phyloP scores from a whole-genome alignment of 768 basidiomycete genomes.

The Tulasnella sp. region DNA sequence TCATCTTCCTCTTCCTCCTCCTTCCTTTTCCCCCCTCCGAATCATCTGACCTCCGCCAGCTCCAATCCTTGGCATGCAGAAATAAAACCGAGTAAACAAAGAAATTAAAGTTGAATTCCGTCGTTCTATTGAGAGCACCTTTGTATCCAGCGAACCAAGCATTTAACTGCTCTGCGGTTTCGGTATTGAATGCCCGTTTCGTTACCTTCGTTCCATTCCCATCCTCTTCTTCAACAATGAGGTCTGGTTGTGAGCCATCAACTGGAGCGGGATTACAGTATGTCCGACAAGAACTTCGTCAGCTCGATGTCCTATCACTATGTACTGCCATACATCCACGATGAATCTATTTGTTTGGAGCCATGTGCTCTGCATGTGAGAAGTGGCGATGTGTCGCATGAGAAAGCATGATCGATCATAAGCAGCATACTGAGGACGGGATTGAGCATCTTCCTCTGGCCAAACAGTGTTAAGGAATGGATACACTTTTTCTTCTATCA shows the following conservation, averaged over 20 bases:
- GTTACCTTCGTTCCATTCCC: background rate
- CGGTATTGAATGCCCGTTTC: conserved; percentile 1
- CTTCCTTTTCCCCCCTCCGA: too few species aligned
- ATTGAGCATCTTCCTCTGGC: too few species aligned
- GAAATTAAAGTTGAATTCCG: conserved; percentile 2
- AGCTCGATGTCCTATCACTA: background rate
- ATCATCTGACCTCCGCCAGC: too few species aligned
- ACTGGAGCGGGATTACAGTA: background rate
- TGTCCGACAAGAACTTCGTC: background rate
- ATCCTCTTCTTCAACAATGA: background rate
- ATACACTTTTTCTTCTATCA: too few species aligned
- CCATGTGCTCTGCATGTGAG: background rate
- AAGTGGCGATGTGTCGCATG: background rate
- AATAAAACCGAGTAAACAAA: background rate
- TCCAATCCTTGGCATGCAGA: background rate
- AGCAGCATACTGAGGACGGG: background rate
- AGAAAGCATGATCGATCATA: conserved; percentile 1
- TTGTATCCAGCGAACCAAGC: background rate
- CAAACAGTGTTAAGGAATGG: too few species aligned
- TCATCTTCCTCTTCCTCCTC: too few species aligned
- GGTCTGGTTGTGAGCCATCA: conserved; percentile 1
- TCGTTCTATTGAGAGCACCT: background rate
- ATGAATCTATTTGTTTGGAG: background rate
- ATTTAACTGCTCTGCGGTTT: background rate
- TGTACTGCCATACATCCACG: conserved; percentile 6